Evolutionary conservation across 139 green algal species (phyloP).

Genomic region (Haematococcus sp.): DNA sequence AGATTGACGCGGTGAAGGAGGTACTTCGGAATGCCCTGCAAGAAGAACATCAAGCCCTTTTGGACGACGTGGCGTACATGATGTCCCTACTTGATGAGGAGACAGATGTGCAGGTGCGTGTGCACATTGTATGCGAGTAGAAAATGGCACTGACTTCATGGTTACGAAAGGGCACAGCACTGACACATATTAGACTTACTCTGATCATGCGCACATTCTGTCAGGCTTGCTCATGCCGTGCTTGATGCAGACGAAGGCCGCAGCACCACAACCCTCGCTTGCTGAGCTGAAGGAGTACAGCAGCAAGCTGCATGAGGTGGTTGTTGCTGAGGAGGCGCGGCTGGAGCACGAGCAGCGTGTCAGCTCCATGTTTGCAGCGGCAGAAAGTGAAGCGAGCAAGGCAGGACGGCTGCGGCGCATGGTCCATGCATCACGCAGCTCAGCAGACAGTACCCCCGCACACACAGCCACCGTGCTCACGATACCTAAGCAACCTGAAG

Average conservation of each 20-base stretch:
- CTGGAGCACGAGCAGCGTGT: conserved; percentile 35
- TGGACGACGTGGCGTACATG: conserved; percentile 44
- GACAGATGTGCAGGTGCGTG: conserved; percentile 39
- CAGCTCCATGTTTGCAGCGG: conserved; percentile 30
- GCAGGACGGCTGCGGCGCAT: conserved; percentile 29
- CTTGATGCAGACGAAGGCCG: conserved; percentile 16
- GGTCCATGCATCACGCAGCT: conserved; percentile 19
- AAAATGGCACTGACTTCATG: no score
- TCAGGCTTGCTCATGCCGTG: not conserved
- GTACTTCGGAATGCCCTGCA: conserved; percentile 11
- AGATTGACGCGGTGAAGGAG: conserved; percentile 36
- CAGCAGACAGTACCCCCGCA: no score
- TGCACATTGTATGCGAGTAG: no score
- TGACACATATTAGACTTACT: no score
- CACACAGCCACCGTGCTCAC: no score
- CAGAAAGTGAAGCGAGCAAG: conserved; percentile 13
- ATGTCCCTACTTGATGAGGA: conserved; percentile 31
- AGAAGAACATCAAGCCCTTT: conserved; percentile 30
- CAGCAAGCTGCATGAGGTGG: conserved; percentile 16
- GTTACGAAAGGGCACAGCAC: no score
- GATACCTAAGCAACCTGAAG: no score
- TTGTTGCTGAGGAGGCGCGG: conserved; percentile 26
- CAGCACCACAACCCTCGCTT: conserved; percentile 12
- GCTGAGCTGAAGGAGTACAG: conserved; percentile 31
- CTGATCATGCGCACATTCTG: not conserved